phyloP scores from a whole-genome alignment of 192 early-diverging fungal species.

The Gigaspora rosea region DNA sequence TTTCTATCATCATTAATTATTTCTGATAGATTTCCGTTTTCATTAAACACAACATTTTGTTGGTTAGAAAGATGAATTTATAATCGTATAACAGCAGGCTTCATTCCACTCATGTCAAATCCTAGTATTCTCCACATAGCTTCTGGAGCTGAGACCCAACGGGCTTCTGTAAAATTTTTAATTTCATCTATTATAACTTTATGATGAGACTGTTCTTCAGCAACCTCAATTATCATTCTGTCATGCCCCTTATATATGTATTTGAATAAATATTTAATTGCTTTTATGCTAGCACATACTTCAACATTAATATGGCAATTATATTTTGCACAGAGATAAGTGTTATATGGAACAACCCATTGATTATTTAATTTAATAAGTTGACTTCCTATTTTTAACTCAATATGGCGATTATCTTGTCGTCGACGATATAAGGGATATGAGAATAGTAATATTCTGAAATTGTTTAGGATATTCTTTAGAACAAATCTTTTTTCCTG shows the following conservation, averaged over 20 bases:
- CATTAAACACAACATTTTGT: background rate
- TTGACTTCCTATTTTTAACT: background rate
- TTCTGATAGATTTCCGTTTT: background rate
- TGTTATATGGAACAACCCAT: slow-evolving; percentile 39
- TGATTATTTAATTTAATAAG: slow-evolving; percentile 32
- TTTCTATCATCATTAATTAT: slow-evolving; percentile 12
- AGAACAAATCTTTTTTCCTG: slow-evolving; percentile 17
- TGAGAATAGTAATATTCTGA: background rate
- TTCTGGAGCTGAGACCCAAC: slow-evolving; percentile 37
- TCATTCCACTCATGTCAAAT: slow-evolving; percentile 29
- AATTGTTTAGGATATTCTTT: slow-evolving; percentile 35
- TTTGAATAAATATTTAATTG: slow-evolving; percentile 46
- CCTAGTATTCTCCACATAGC: slow-evolving; percentile 33
- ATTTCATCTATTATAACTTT: slow-evolving; percentile 5
- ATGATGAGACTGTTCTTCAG: background rate
- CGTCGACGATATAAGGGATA: slow-evolving; percentile 2
- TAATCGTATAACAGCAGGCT: slow-evolving; percentile 1
- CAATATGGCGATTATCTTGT: background rate
- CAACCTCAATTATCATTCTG: background rate
- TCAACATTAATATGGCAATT: slow-evolving; percentile 44
- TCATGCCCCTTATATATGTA: slow-evolving; percentile 43
- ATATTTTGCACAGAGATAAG: slow-evolving; percentile 38
- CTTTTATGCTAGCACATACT: slow-evolving; percentile 31
- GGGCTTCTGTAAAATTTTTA: slow-evolving; percentile 1
- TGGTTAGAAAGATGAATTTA: background rate